phyloP scores from a whole-genome alignment of 495 filamentous ascomycete genomes.

The Trichocladium uniseriatum region DNA sequence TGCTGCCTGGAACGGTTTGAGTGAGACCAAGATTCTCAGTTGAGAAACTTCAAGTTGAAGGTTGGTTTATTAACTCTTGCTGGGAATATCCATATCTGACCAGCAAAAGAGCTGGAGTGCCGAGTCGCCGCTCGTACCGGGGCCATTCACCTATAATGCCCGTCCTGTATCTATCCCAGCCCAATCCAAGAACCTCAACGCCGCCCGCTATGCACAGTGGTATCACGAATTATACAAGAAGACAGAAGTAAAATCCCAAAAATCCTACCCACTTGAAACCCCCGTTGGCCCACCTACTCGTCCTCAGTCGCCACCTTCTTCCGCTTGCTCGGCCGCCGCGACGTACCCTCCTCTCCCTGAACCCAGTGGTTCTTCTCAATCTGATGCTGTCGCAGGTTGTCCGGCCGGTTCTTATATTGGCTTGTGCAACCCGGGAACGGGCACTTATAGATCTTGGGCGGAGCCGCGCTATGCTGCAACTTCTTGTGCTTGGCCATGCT shows the following conservation, averaged over 20 bases:
- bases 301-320: conserved; percentile 25
- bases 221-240: conserved; percentile 7
- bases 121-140: background rate
- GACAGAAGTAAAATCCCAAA: background rate
- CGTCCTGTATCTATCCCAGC: background rate
- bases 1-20: no score
- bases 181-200: background rate
- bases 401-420: conserved; percentile 42
- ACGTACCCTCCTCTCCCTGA: conserved; percentile 24
- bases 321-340: conserved; percentile 35
- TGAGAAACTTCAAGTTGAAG: no score
- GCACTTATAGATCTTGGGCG: conserved; percentile 39
- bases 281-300: conserved; percentile 2
- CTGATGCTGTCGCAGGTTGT: conserved; percentile 42
- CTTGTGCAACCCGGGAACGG: conserved; percentile 39
- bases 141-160: background rate
- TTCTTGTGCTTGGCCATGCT: conserved; percentile 46
- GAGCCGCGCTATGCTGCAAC: conserved; percentile 36
- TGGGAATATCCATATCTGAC: no score
- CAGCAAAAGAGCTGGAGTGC: no score
- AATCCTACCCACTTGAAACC: background rate
- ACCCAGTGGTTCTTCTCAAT: conserved; percentile 42
- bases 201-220: conserved; percentile 2
- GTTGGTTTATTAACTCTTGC: no score
- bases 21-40: no score